Base-by-base conservation (phyloP, 2,329 filamentous ascomycete genomes). In the Arthrobotrys megalospora region DNA sequence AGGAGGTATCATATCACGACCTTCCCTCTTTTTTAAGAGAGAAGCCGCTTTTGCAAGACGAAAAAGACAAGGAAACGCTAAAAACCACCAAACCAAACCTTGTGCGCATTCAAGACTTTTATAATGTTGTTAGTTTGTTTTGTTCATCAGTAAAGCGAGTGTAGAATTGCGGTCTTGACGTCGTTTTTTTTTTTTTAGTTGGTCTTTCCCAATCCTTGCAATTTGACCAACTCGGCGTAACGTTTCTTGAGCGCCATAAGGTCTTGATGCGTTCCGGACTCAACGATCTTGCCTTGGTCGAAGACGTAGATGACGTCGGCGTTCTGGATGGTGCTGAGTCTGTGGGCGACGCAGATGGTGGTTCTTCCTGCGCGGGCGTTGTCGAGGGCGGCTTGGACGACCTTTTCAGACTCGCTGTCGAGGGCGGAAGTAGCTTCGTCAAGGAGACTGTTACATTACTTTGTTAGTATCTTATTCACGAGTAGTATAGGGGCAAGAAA, bases 241-340 rank as follows among this genome's bases (percentile, higher is more conserved):
- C 91, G 87, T 2, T 92, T 92, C 80, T 90, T 90, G 83, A 87
- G 88, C 80, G 87, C 88, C 88, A 92, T 90, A 81, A 95, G 83
- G 83, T 93, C 92, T 0, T 86, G 82, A 83, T 98, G 95, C 7
- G 90, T 93, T 4, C 95, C 95, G 81, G 89, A 88, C 86, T 98
- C 95, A 0, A 96, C 92, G 50, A 98, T 89, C 76, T 90, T 88
- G 6, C 95, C 96, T 82, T 93, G 91, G 84, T 97, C 94, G 83
- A 98, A 96, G n/a, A 98, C 95, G 80, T 96, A 97, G 81, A 98
- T 98, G 60, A 95, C 86, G 83, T 98, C 95, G 0, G 95, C 95
- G 83, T 96, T 94, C 83, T 97, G 94, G 78, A 98, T 97, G 0
- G 96, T 97, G 36, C 76, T 93, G 5, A 99, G 86, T 24, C 96